These are phyloP conservation scores for Galerina sulciceps DNA, from an alignment of 768 basidiomycete species.

Conservation along the genomic window DNA sequence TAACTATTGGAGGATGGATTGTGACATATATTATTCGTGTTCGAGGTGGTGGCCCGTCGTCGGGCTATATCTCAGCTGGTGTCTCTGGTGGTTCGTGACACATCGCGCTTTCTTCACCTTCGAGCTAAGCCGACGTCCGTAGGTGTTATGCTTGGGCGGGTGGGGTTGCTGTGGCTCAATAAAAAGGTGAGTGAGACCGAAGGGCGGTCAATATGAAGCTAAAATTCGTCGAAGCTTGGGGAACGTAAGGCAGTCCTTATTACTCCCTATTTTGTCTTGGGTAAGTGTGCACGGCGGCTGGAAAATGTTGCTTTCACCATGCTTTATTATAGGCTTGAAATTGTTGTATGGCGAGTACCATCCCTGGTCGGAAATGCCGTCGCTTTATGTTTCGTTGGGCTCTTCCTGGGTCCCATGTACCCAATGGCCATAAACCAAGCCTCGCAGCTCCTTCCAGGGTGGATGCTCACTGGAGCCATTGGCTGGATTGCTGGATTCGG, in stretches of 20 bases:
- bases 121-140: background rate
- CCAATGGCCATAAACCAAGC: constrained; percentile 76
- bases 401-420: constrained; percentile 76
- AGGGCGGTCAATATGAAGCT: too few species aligned
- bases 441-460: constrained; percentile 67
- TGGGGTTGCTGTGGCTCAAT: constrained; percentile 59
- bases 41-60: constrained; percentile 39
- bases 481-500: constrained; percentile 75
- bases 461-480: constrained; percentile 67
- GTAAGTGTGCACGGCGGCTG: background rate
- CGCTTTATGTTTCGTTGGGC: constrained; percentile 66
- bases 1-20: constrained; percentile 70
- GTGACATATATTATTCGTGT: constrained; percentile 57
- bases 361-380: constrained; percentile 68
- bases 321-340: constrained; percentile 48
- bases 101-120: background rate
- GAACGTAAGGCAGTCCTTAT: constrained; percentile 55
- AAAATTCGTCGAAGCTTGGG: constrained; percentile 44
- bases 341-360: constrained; percentile 72
- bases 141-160: constrained; percentile 64
- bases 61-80: constrained; percentile 62
- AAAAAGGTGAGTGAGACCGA: constrained; percentile 37
- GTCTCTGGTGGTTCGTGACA: constrained; percentile 48
- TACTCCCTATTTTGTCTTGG: constrained; percentile 54
- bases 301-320: background rate